phyloP scores from a whole-genome alignment of 139 green algal species.

The Dunaliella primolecta region DNA sequence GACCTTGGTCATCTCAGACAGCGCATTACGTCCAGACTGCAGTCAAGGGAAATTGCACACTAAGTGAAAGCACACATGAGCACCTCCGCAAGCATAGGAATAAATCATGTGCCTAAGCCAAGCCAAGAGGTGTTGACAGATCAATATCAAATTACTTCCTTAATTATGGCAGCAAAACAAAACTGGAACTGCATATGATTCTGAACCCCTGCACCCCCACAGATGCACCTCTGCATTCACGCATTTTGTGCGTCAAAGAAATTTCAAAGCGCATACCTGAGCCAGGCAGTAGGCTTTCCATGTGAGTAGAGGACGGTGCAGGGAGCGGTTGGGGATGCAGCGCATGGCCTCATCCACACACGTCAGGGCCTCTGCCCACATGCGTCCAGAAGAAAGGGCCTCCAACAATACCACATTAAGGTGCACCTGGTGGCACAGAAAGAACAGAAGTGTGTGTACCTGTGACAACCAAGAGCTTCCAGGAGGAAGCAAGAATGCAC shows the following conservation, averaged over 20 bases:
- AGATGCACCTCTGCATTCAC: no score
- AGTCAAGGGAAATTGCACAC: neutral
- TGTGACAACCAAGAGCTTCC: neutral
- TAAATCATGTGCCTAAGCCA: no score
- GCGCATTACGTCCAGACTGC: conserved; percentile 18
- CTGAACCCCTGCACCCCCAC: no score
- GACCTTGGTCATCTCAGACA: conserved; percentile 41
- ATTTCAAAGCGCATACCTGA: conserved; percentile 1
- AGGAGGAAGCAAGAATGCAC: neutral
- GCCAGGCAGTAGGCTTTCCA: conserved; percentile 50
- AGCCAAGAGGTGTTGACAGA: no score
- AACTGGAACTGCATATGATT: no score
- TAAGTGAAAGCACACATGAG: no score
- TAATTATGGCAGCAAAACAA: no score
- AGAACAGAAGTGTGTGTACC: neutral
- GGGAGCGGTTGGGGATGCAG: conserved; percentile 15
- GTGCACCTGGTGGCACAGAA: conserved; percentile 36
- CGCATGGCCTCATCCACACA: conserved; percentile 28
- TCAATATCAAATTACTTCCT: no score
- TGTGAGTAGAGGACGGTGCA: conserved; percentile 35
- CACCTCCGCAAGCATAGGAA: no score
- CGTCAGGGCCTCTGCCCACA: conserved; percentile 38
- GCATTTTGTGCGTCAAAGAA: no score
- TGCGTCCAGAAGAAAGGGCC: conserved; percentile 33
- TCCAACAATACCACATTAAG: conserved; percentile 48